Base-by-base conservation (phyloP, 1,284 basidiomycete species). In the Sanghuangporus sanghuang region DNA sequence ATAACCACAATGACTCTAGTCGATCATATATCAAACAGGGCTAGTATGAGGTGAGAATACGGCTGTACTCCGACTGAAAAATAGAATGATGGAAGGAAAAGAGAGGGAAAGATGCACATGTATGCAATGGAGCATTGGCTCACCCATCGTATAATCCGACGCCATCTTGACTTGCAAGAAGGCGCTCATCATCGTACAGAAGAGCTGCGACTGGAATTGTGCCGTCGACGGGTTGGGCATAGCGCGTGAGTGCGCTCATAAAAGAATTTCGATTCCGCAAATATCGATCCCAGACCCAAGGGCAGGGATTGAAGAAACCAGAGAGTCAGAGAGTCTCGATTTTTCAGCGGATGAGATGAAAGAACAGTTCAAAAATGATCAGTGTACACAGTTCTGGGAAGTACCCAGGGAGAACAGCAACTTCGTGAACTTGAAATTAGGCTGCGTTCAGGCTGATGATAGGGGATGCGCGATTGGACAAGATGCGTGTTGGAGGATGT, bases 71-170 rank as follows among this genome's bases (percentile, higher is more conserved):
- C 18, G 49, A 2, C 36, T 59, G 35, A 38, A 44, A 12, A 56
- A n/a, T 23, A 42, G 35, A 18, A 62, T 8, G 58, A 53, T 49
- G 54, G 36, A 27, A 40, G n/a, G 49, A 63, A 23, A 39, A 57
- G n/a, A 49, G 55, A 9, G 62, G 53, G 39, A 9, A 40, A 14
- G 12, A 36, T 38, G 36, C 38, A n/a, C 48, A 54, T 54, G 46
- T 46, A 18, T 1, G 44, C 11, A 62, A 40, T 44, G 42, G 52
- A 44, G 52, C 56, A 36, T 54, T 68, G 14, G 77, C 87, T 69
- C 73, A 95, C 94, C 92, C 92, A 70, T 95, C 90, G 71, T 97
- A 97, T 64, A 97, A 86, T 1, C 95, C 95, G 4, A 96, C 88
- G 52, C 77, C 78, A 53, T 93, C 89, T 73, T 93, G 92, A 42